These are phyloP conservation scores for Gnomoniopsis smithogilvyi DNA, from an alignment of 2,329 filamentous ascomycete species.

Conservation along the genomic window DNA sequence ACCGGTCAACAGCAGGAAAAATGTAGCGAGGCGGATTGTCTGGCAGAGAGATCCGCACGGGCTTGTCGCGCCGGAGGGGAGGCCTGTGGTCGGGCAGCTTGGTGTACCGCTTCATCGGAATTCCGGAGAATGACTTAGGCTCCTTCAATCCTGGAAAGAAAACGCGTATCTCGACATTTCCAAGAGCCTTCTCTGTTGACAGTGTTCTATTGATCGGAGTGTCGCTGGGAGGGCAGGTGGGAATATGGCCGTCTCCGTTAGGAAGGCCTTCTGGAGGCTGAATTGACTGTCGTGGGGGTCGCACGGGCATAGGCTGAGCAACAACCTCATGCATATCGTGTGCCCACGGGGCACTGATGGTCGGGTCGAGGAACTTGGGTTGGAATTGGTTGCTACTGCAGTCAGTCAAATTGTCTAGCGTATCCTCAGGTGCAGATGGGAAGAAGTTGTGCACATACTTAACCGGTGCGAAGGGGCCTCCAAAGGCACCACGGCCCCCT, in stretches of 20 bases:
- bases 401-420: constrained; percentile 1
- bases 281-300: constrained; percentile 39
- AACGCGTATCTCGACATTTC: constrained; percentile 81
- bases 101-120: constrained; percentile 86
- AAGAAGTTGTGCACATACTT: constrained; percentile 49
- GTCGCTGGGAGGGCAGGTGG: constrained; percentile 55
- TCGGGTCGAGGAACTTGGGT: constrained; percentile 51
- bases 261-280: constrained; percentile 46
- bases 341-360: constrained; percentile 76
- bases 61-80: constrained; percentile 91
- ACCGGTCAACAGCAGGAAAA: constrained; percentile 83
- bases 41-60: constrained; percentile 88
- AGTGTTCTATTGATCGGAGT: constrained; percentile 71
- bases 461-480: constrained; percentile 56
- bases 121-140: constrained; percentile 67
- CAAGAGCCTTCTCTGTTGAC: constrained; percentile 79
- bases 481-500: constrained; percentile 50
- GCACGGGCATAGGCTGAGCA: constrained; percentile 39
- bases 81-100: constrained; percentile 93
- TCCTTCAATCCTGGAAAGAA: constrained; percentile 72
- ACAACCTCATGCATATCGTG: constrained; percentile 88
- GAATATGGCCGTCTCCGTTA: constrained; percentile 54
- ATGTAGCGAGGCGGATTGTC: constrained; percentile 79
- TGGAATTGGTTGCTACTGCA: constrained; percentile 37
- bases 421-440: background rate